Evolutionary conservation across 2,329 filamentous ascomycete species (phyloP), one percentile per base, ranked within the genome.

Genomic region (Lecanicillium sp.): DNA sequence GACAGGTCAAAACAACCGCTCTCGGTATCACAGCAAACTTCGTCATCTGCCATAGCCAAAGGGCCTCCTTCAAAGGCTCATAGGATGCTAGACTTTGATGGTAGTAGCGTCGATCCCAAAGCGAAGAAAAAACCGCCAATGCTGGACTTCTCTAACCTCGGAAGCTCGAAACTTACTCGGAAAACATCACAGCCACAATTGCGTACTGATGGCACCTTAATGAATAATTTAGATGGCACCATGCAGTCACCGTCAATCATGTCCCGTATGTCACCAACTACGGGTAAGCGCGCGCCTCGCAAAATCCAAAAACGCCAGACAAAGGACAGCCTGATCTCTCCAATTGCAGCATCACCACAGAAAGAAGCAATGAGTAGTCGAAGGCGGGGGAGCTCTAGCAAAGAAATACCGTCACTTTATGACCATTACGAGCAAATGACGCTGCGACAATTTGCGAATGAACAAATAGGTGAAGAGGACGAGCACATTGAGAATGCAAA

Each of bases 401-500:
- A 58, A 13, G 66, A 65, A 3, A 52, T 75, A 16, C 62, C 71
- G 31, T 67, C 68, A 37, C 57, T 78, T 3, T 77, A 78, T 48
- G 61, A 73, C 40, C 71, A 78, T 48, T 77, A 78, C 48, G 74
- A 78, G 51, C 65, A 74, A 46, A 70, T 69, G 60, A 68, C 71
- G 0, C 68, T 73, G 41, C 65, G 65, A 12, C 55, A 70, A 29
- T 54, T 67, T 3, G 51, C 63, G 30, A 50, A 48, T 29, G 51
- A n/a, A 55, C 14, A 48, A 54, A 18, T 46, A 50, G 11, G 9
- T 29, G 41, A 48, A 15, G 40, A 47, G 29, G 42, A 47, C n/a
- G 38, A 37, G 17, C 17, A 42, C 43, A 29, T 48, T 47, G n/a
- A 35, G 27, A 20, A 43, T 38, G 12, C 37, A 44, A 31, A 41